Evolutionary conservation across 2,329 filamentous ascomycete species (phyloP), one percentile per base, ranked within the genome.

Genomic region (Gliomastix tumulicola): DNA sequence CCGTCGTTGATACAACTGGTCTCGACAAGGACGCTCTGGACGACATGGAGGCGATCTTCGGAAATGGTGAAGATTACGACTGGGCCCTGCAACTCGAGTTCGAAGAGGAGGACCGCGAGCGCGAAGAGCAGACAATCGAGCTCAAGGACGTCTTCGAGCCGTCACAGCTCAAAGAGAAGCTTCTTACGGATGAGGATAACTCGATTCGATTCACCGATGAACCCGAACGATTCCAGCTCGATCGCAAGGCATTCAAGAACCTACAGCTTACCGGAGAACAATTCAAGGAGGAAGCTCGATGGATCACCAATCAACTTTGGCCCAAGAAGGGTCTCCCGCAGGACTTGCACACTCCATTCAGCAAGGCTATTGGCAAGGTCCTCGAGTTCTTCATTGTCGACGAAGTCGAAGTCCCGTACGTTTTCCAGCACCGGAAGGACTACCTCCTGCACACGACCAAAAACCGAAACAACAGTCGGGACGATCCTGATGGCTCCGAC

Each of bases 141-240:
- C 76, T 98, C 44, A 96, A 97, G 65, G 90, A 98, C 56, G 90
- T 98, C 35, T 98, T 98, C 51, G 92, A 98, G 61, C 92, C 92
- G 1, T 94, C 89, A 4, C 88, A 98, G 57, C 75, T 98, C 27
- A 82, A 84, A 39, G 92, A 98, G 63, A 90, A 88, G 63, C 84
- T 97, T 58, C 76, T 98, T 49, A 98, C 92, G 8, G 92, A 97
- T 40, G 88, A 89, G 44, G 92, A 98, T 58, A 94, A 97, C 57
- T 68, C 79, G 40, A 96, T 98, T 46, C 86, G 92, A 34, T 79
- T 82, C 53, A 81, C 77, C 16, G 92, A 98, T 56, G 83, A 95
- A 47, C 92, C 92, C 2, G 92, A 98, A 62, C 83, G 92, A 50
- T 90, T 95, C 59, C 92, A 98, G 58, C 65, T 98, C 36, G 87